These are phyloP conservation scores for Ganoderma resinaceum DNA, from an alignment of 1,284 basidiomycete species.

Conservation along the genomic window DNA sequence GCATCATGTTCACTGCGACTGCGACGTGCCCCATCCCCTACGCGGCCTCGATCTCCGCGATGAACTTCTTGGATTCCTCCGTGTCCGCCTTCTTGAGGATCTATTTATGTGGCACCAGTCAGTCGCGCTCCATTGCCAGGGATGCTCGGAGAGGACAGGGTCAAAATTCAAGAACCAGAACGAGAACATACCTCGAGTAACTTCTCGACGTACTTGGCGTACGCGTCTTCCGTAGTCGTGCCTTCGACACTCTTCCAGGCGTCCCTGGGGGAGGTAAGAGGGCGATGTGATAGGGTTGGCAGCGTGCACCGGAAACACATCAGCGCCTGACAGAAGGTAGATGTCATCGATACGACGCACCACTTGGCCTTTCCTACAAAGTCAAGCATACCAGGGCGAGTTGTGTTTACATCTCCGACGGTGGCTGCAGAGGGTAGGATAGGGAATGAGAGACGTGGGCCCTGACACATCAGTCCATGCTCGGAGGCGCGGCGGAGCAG, in stretches of 20 bases:
- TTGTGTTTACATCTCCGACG: conserved; percentile 73
- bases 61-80: conserved; percentile 63
- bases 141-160: conserved; percentile 8
- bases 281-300: conserved; percentile 6
- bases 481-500: conserved; percentile 1
- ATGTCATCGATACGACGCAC: conserved; percentile 47
- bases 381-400: conserved; percentile 76
- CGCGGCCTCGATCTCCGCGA: conserved; percentile 67
- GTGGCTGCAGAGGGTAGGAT: conserved; percentile 56
- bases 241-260: conserved; percentile 88
- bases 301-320: conserved; percentile 6
- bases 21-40: conserved; percentile 16
- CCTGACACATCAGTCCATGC: conserved; percentile 20
- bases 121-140: conserved; percentile 1
- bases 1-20: neutral
- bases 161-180: conserved; percentile 37
- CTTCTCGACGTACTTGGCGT: conserved; percentile 75
- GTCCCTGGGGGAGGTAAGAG: conserved; percentile 58
- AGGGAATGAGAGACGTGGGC: conserved; percentile 7
- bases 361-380: conserved; percentile 88
- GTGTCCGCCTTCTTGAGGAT: conserved; percentile 59
- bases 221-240: conserved; percentile 74
- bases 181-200: conserved; percentile 80
- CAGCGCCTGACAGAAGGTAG: conserved; percentile 11
- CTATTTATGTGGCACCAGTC: conserved; percentile 63